Conservation (phyloP, 2,329 filamentous ascomycete species). For the Colletotrichum australisinense region DNA sequence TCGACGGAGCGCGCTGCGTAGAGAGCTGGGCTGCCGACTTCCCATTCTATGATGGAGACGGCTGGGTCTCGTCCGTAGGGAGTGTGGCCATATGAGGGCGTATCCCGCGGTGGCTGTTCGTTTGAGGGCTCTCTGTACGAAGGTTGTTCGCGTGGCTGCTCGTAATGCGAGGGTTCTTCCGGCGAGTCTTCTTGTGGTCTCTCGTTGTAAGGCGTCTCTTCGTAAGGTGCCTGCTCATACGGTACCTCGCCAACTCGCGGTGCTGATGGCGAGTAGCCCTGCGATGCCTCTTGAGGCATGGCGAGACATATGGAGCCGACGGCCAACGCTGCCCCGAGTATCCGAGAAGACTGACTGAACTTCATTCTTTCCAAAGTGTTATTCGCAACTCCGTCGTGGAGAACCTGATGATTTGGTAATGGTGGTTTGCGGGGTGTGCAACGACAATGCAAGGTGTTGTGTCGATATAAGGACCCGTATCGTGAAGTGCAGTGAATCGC, state of each 20-base stretch:
- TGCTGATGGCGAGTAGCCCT: no score
- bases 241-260: background rate
- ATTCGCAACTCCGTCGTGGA: background rate
- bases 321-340: background rate
- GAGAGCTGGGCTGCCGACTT: background rate
- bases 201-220: no score
- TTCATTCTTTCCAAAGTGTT: background rate
- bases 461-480: background rate
- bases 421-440: background rate
- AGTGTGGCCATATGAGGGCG: no score
- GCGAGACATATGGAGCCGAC: background rate
- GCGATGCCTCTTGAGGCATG: background rate
- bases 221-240: background rate
- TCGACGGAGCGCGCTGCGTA: background rate
- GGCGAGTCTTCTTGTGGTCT: no score
- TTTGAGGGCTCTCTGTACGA: no score
- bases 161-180: no score
- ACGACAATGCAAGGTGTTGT: background rate
- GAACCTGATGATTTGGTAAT: no score
- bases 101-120: no score
- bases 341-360: background rate
- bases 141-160: no score
- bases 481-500: background rate
- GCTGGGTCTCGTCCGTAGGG: background rate
- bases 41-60: background rate